These are phyloP conservation scores for Somion occarium DNA, from an alignment of 1,284 basidiomycete species.

Conservation along the genomic window DNA sequence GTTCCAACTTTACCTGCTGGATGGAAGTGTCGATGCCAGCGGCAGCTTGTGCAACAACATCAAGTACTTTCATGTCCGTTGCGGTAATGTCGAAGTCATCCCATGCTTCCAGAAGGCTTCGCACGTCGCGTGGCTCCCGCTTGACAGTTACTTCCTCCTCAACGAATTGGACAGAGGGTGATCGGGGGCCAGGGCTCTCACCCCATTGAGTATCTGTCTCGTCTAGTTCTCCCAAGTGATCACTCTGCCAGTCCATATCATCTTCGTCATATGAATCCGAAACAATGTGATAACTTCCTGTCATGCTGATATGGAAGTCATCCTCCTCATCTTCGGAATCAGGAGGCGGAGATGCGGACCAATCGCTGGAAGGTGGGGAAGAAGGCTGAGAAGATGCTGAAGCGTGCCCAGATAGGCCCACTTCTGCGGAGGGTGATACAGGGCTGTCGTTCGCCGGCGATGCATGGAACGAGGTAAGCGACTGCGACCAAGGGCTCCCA, in stretches of 20 bases:
- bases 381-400: conserved; percentile 41
- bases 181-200: conserved; percentile 54
- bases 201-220: conserved; percentile 46
- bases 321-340: conserved; percentile 59
- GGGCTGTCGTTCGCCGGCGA: neutral
- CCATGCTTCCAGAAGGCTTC: conserved; percentile 61
- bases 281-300: conserved; percentile 31
- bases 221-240: conserved; percentile 19
- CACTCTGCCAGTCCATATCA: conserved; percentile 16
- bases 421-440: neutral
- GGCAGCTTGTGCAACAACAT: conserved; percentile 36
- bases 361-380: conserved; percentile 46
- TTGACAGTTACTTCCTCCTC: conserved; percentile 41
- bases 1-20: conserved; percentile 38
- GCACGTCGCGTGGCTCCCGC: conserved; percentile 54
- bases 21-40: conserved; percentile 22
- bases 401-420: neutral
- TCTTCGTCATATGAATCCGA: conserved; percentile 14
- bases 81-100: conserved; percentile 40
- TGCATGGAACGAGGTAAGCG: conserved; percentile 14
- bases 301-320: conserved; percentile 36
- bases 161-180: conserved; percentile 41
- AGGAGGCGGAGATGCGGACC: conserved; percentile 57
- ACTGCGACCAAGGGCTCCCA: conserved; percentile 29
- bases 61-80: conserved; percentile 31